These are phyloP conservation scores for Cynara cardunculus DNA, from an alignment of 129 eudicot species.

Conservation along the genomic window DNA sequence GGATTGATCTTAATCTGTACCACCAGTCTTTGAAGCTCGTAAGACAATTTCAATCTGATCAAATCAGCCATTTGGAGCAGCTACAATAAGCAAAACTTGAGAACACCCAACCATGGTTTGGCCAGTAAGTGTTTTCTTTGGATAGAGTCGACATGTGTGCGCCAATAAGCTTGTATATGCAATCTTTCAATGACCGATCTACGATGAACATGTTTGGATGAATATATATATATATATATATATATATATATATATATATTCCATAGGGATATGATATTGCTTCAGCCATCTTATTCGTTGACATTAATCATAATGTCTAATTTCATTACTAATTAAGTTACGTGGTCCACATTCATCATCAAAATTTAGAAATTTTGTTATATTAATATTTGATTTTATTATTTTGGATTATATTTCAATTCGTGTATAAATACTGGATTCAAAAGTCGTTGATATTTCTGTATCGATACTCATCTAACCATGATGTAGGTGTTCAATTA, in stretches of 20 bases:
- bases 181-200: neutral
- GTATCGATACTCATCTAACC: too few relatives aligned
- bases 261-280: neutral
- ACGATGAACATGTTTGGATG: neutral
- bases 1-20: conserved; percentile 85
- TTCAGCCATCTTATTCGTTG: conserved; percentile 14
- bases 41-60: conserved; percentile 72
- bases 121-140: neutral
- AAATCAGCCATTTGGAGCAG: conserved; percentile 34
- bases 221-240: too few relatives aligned
- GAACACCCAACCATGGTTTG: conserved; percentile 1
- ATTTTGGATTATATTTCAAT: neutral
- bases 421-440: too few relatives aligned
- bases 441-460: too few relatives aligned
- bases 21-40: conserved; percentile 71
- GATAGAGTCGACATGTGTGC: too few relatives aligned
- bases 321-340: neutral
- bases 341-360: neutral
- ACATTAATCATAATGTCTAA: neutral
- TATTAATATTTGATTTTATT: neutral
- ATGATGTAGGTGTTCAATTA: too few relatives aligned
- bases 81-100: conserved; percentile 11
- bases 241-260: too few relatives aligned
- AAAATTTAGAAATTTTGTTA: neutral
- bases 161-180: neutral